Percentiles rank a stretch among this genome's conserved stretches.
Conservation (phyloP, 192 early-diverging fungal genomes). For the Coemansia guatemalensis region DNA sequence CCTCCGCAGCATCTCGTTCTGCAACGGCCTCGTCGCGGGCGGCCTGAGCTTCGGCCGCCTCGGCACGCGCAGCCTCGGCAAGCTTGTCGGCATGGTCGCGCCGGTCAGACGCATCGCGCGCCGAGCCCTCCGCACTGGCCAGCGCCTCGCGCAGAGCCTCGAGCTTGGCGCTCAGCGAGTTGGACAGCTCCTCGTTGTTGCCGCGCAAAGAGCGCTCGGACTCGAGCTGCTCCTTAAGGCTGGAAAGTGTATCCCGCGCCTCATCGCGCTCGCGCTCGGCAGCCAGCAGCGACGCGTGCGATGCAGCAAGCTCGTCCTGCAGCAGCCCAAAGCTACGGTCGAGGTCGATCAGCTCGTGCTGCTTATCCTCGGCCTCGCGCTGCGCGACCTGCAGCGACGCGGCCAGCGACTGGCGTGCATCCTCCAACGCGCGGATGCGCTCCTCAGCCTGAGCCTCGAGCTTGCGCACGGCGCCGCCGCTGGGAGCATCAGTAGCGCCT, state of each 20-base stretch:
- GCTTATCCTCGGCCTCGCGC: conserved; percentile 80
- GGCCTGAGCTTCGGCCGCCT: conserved; percentile 70
- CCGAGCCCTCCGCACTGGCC: conserved; percentile 61
- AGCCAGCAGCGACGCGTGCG: conserved; percentile 26
- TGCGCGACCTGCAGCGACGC: conserved; percentile 71
- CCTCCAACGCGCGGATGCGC: conserved; percentile 75
- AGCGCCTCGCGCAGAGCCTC: conserved; percentile 53
- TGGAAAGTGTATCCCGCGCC: conserved; percentile 30
- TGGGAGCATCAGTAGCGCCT: conserved; percentile 14
- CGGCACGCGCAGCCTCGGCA: conserved; percentile 63
- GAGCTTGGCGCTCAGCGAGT: conserved; percentile 32
- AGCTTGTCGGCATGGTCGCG: conserved; percentile 75
- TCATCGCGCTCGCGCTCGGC: conserved; percentile 51
- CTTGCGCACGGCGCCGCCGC: conserved; percentile 13
- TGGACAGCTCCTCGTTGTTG: conserved; percentile 48
- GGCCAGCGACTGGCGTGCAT: conserved; percentile 76
- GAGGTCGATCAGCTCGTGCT: conserved; percentile 58
- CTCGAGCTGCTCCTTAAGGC: conserved; percentile 32
- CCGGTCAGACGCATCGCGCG: conserved; percentile 60
- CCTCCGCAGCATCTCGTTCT: conserved; percentile 65
- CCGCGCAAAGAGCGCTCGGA: conserved; percentile 43
- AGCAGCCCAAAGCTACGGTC: conserved; percentile 53
- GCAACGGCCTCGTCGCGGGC: conserved; percentile 62
- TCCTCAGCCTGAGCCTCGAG: conserved; percentile 69
- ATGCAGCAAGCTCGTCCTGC: conserved; percentile 48